phyloP scores from a whole-genome alignment of 78 protist species.

The slime mould (Dictyostelium discoideum) region DNA sequence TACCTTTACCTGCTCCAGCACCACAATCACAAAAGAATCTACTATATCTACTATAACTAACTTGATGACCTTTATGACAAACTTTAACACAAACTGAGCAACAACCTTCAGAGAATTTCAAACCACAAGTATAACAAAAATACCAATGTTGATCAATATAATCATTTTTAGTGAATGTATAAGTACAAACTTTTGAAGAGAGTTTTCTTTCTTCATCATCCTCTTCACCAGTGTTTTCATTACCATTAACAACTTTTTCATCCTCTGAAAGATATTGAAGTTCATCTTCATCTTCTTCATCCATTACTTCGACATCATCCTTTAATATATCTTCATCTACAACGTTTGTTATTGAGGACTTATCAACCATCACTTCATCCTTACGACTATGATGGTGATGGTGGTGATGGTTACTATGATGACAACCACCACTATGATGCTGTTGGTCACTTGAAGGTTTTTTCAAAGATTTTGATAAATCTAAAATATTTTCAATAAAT shows the following conservation, averaged over 20 bases:
- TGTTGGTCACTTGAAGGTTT: neutral
- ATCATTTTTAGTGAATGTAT: conserved; percentile 40
- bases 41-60: conserved; percentile 81
- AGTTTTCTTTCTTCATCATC: conserved; percentile 23
- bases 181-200: conserved; percentile 50
- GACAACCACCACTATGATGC: neutral
- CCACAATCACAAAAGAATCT: conserved; percentile 95
- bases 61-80: conserved; percentile 90
- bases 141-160: conserved; percentile 87
- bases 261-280: neutral
- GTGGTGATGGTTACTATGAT: neutral
- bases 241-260: neutral
- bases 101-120: conserved; percentile 86
- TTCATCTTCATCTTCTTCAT: conserved; percentile 22
- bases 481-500: conserved; percentile 33
- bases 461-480: neutral
- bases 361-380: neutral
- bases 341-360: neutral
- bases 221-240: neutral
- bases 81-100: conserved; percentile 88
- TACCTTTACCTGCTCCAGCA: conserved; percentile 73
- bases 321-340: conserved; percentile 1
- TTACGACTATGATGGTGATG: neutral
- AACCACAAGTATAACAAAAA: conserved; percentile 91
- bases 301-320: neutral